A percentile compares a stretch with the other conserved stretches of the same genome.
phyloP scores from a whole-genome alignment of 2,329 filamentous ascomycete genomes.

The Phyllosticta ampelicida region DNA sequence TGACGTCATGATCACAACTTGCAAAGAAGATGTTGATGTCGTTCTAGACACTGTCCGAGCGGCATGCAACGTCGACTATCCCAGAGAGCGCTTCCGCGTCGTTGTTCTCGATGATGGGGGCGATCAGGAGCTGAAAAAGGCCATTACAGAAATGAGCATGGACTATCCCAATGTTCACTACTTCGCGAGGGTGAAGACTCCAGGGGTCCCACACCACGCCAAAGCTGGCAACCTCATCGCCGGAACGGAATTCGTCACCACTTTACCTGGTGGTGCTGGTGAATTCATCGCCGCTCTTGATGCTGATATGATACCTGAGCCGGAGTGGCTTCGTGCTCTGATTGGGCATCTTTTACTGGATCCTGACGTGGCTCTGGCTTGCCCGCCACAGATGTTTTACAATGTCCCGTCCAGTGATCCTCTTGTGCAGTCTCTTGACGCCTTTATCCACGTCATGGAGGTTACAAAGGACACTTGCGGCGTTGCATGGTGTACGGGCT shows the following conservation, averaged over 20 bases:
- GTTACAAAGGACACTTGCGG: constrained; percentile 32
- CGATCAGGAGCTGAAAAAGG: constrained; percentile 22
- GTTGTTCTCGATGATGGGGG: constrained; percentile 33
- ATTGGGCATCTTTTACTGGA: constrained; percentile 47
- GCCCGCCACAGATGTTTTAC: constrained; percentile 50
- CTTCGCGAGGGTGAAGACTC: constrained; percentile 32
- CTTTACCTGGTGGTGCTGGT: constrained; percentile 6
- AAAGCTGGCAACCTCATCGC: constrained; percentile 22
- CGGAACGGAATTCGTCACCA: constrained; percentile 7
- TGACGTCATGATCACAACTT: constrained; percentile 36
- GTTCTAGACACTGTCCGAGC: constrained; percentile 32
- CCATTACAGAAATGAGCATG: constrained; percentile 23
- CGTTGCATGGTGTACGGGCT: constrained; percentile 53
- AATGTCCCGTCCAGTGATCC: constrained; percentile 50
- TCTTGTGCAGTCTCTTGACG: constrained; percentile 47
- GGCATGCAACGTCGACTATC: constrained; percentile 31
- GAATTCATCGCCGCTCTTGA: constrained; percentile 39
- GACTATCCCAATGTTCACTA: constrained; percentile 33
- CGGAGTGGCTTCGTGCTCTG: constrained; percentile 47
- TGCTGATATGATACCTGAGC: constrained; percentile 58
- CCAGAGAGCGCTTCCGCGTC: constrained; percentile 26
- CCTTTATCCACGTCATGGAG: constrained; percentile 46
- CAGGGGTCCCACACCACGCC: constrained; percentile 49
- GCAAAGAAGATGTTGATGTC: constrained; percentile 32
- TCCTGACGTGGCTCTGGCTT: constrained; percentile 47